Base-by-base conservation (phyloP, 805 yeast genomes). In the Hanseniaspora jakobsenii region DNA sequence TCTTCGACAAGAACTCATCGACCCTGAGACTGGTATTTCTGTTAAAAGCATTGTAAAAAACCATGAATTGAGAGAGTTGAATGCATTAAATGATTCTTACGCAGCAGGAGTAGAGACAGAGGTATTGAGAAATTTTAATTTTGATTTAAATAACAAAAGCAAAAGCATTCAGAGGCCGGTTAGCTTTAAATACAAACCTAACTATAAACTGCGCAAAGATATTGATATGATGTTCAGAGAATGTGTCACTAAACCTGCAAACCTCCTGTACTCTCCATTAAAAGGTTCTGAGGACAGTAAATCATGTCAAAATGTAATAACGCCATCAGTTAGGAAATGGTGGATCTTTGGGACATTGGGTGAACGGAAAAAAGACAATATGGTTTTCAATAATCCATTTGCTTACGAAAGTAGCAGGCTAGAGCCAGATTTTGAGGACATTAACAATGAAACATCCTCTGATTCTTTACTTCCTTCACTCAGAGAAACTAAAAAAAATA, bases 291-390 rank as follows among this genome's bases (percentile, higher is more conserved):
- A n/a, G n/a, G n/a, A n/a, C n/a, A n/a, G n/a, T n/a, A n/a, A n/a
- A n/a, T n/a, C n/a, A n/a, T n/a, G n/a, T n/a, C n/a, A n/a, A n/a
- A n/a, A n/a, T n/a, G n/a, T n/a, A n/a, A n/a, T n/a, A n/a, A n/a
- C n/a, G n/a, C n/a, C n/a, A n/a, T 13, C 19, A 3, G 26, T 23
- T 16, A 37, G 14, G 14, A 37, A 29, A 28, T 37, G 41, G 41
- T 37, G 41, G 41, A 37, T 37, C 10, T 37, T 37, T 29, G 41
- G 41, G 6, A 37, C 32, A n/a, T 28, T 37, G n/a, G 41, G 41
- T 19, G 41, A 29, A 29, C 19, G 34, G 14, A 28, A 28, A n/a
- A 13, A 14, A 12, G 23, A 37, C 13, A 37, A 29, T 27, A 6
- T 4, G 13, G 13, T 10, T 7, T 5, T 10, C 9, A 27, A 27